Base-by-base conservation (phyloP, 2,329 filamentous ascomycete genomes). In the Alternaria brassicicola region DNA sequence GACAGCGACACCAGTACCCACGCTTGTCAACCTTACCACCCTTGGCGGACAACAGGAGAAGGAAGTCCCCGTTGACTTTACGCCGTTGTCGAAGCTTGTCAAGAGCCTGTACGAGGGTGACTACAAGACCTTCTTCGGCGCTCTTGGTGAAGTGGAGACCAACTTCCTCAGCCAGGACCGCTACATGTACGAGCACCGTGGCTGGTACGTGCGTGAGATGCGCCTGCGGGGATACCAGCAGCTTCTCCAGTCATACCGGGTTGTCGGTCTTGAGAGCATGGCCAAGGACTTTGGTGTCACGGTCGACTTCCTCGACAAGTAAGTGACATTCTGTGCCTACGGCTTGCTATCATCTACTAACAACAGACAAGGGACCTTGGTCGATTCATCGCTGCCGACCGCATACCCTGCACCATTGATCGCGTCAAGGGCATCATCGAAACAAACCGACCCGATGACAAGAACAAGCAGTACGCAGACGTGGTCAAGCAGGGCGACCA, bases 401-500 rank as follows among this genome's bases (percentile, higher is more conserved):
- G 94, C 69, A 94, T 99, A 73, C 89, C 93, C 51, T 98, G 95
- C 84, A 98, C 93, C 23, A 98, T 99, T 70, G 95, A 99, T 80
- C 91, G 95, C 53, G 95, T 99, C 65, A 92, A 93, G 59, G 95
- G 94, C 67, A 91, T 98, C 69, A 98, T 99, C 72, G 95, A 98
- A 85, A 99, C 95, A 42, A 97, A 97, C 82, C 87, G 95, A 53
- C 93, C 94, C 8, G 95, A 98, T 77, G 93, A 97, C 82, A 99
- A 99, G 88, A 98, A 98, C 85, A 97, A 97, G 86, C 95, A 99
- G 82, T 99, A 99, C 80, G 91, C 93, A 71, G 95, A 99, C 71
- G 93, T 98, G 35, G 93, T 99, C 61, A 95, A 95, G 82, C 95
- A 98, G 78, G 95, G 95, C 30, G 95, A 99, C 79, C 91, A 96